These are phyloP conservation scores for Pseudocercospora cruenta DNA, from an alignment of 2,329 filamentous ascomycete genomes.

Conservation along the genomic window DNA sequence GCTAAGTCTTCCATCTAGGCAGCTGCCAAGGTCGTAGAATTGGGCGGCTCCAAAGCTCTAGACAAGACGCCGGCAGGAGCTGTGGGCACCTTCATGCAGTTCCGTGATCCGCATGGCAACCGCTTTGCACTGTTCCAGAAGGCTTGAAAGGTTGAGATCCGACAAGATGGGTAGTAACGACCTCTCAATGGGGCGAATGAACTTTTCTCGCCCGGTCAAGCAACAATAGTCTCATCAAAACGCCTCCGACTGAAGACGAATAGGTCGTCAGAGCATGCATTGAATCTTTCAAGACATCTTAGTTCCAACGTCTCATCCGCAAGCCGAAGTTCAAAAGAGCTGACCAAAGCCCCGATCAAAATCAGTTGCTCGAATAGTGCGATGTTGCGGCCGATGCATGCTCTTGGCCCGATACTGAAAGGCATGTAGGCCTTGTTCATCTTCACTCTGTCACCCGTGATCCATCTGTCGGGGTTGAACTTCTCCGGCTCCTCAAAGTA, in stretches of 20 bases:
- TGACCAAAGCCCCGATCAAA: constrained; percentile 9
- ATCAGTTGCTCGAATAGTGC: constrained; percentile 42
- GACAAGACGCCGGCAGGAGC: neutral
- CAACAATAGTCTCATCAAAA: neutral
- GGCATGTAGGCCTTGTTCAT: constrained; percentile 26
- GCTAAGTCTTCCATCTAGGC: neutral
- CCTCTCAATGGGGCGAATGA: neutral
- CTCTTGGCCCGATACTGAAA: constrained; percentile 28
- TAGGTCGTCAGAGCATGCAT: neutral
- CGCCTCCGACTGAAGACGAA: neutral
- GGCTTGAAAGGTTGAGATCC: neutral
- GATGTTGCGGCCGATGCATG: constrained; percentile 34
- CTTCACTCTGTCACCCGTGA: constrained; percentile 34
- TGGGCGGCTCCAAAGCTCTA: neutral
- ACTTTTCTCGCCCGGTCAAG: neutral
- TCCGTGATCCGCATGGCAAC: neutral
- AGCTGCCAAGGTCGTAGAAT: neutral
- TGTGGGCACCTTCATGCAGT: neutral
- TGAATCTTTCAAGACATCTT: constrained; percentile 4
- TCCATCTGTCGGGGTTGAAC: constrained; percentile 54
- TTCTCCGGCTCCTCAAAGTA: constrained; percentile 53
- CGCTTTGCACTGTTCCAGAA: neutral
- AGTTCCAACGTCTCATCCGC: neutral
- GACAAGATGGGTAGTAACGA: neutral
- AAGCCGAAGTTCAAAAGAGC: constrained; percentile 9